phyloP scores from a whole-genome alignment of 352 stramenopile species.

The Globisporangium okanoganense region DNA sequence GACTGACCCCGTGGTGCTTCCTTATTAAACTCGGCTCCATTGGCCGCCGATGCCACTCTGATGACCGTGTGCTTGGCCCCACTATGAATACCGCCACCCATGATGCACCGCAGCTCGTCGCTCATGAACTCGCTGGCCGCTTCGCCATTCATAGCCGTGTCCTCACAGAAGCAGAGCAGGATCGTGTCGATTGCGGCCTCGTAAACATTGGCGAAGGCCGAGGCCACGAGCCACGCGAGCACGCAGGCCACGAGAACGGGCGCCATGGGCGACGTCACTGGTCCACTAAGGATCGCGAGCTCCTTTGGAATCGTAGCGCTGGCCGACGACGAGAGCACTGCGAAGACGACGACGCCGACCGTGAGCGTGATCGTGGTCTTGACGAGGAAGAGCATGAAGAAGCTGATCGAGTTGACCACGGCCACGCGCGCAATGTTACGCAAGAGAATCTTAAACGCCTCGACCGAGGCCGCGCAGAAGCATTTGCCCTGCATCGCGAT shows the following conservation, averaged over 20 bases:
- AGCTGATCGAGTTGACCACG: conserved; percentile 90
- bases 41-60: conserved; percentile 23
- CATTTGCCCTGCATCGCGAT: conserved; percentile 77
- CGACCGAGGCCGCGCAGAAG: conserved; percentile 88
- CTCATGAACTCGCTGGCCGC: conserved; percentile 76
- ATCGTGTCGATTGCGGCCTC: conserved; percentile 94
- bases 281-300: conserved; percentile 60
- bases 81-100: conserved; percentile 45
- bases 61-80: conserved; percentile 35
- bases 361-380: conserved; percentile 85
- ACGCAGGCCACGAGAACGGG: conserved; percentile 82
- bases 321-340: conserved; percentile 26
- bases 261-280: conserved; percentile 87
- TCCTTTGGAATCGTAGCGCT: conserved; percentile 27
- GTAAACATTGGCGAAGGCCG: conserved; percentile 93
- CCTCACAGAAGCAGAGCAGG: conserved; percentile 96
- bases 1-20: neutral
- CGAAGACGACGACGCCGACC: conserved; percentile 41
- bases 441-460: conserved; percentile 93
- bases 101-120: conserved; percentile 57
- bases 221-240: conserved; percentile 88
- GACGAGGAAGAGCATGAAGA: conserved; percentile 92
- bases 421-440: conserved; percentile 89
- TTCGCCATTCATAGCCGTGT: conserved; percentile 69
- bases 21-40: conserved; percentile 2